These are phyloP conservation scores for Malassezia furfur DNA, from an alignment of 1,284 basidiomycete genomes.

Conservation along the genomic window DNA sequence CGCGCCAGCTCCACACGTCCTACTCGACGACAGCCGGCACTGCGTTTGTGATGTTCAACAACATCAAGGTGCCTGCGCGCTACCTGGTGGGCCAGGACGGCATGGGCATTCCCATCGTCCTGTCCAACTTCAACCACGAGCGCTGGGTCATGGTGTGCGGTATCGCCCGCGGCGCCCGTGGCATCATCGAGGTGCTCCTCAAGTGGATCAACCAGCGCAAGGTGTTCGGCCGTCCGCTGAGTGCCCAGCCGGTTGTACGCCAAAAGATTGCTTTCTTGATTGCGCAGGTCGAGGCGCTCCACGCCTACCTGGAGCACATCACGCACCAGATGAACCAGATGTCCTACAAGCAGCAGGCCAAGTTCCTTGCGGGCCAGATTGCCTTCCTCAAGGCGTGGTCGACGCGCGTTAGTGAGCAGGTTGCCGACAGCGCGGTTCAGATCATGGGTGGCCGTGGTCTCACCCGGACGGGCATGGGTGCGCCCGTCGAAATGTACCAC, in stretches of 20 bases:
- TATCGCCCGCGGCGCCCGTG: conserved; percentile 55
- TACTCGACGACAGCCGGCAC: conserved; percentile 54
- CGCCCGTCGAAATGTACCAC: conserved; percentile 52
- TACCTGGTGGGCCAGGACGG: conserved; percentile 77
- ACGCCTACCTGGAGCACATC: conserved; percentile 79
- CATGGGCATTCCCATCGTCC: conserved; percentile 65
- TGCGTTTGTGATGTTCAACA: conserved; percentile 76
- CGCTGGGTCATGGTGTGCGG: conserved; percentile 62
- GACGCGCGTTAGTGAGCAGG: conserved; percentile 44
- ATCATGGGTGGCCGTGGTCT: conserved; percentile 61
- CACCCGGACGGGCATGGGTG: conserved; percentile 60
- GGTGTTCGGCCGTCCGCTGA: conserved; percentile 55
- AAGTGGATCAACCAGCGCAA: conserved; percentile 48
- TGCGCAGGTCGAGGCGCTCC: conserved; percentile 67
- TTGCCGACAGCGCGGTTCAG: conserved; percentile 69
- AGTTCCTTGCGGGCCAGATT: conserved; percentile 57
- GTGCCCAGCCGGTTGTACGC: conserved; percentile 71
- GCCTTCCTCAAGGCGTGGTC: conserved; percentile 60
- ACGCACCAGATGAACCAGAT: conserved; percentile 80
- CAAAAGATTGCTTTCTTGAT: conserved; percentile 78
- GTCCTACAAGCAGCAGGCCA: conserved; percentile 64
- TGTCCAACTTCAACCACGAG: conserved; percentile 53
- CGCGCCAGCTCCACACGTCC: conserved; percentile 63
- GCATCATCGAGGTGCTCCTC: conserved; percentile 38
- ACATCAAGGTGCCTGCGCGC: conserved; percentile 72